A percentile compares a stretch with the other conserved stretches of the same genome.
These are phyloP conservation scores for Balamuthia mandrillaris DNA, from an alignment of 208 protist species.

Conservation along the genomic window DNA sequence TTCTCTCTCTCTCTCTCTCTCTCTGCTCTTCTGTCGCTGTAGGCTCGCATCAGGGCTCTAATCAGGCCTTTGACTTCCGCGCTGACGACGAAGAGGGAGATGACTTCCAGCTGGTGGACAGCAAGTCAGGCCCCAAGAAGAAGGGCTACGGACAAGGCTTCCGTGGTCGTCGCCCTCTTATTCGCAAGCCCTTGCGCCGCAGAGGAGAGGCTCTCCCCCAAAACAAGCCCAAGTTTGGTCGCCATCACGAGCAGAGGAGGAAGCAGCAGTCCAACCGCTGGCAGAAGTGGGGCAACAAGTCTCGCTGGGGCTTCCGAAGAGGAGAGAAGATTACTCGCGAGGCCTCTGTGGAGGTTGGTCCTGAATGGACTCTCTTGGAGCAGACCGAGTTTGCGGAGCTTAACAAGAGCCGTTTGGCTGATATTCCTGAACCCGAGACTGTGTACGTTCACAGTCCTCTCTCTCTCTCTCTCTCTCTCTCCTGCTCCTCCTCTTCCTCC, in stretches of 20 bases:
- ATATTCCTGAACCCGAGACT: not conserved
- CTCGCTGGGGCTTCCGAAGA: not conserved
- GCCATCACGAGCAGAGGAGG: conserved; percentile 11
- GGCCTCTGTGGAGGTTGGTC: conserved; percentile 53
- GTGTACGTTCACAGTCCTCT: not conserved
- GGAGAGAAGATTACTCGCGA: conserved; percentile 40
- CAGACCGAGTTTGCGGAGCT: conserved; percentile 61
- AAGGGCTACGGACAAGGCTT: conserved; percentile 3
- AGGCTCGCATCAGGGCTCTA: too few relatives aligned
- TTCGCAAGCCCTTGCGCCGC: not conserved
- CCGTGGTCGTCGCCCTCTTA: not conserved
- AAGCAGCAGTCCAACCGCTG: not conserved
- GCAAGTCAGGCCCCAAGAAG: not conserved
- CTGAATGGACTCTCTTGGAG: conserved; percentile 59
- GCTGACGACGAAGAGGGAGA: not conserved
- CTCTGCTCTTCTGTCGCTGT: too few relatives aligned
- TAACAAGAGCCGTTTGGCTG: conserved; percentile 38
- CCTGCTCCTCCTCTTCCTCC: too few relatives aligned
- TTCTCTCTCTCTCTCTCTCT: too few relatives aligned
- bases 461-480: too few relatives aligned
- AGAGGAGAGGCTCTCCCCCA: not conserved
- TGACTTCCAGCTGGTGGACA: conserved; percentile 15
- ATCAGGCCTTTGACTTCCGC: not conserved
- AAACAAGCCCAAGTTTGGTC: conserved; percentile 29
- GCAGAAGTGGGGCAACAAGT: not conserved